Base-by-base conservation (phyloP, 1,284 basidiomycete genomes). In the Pulchroboletus neoregius region DNA sequence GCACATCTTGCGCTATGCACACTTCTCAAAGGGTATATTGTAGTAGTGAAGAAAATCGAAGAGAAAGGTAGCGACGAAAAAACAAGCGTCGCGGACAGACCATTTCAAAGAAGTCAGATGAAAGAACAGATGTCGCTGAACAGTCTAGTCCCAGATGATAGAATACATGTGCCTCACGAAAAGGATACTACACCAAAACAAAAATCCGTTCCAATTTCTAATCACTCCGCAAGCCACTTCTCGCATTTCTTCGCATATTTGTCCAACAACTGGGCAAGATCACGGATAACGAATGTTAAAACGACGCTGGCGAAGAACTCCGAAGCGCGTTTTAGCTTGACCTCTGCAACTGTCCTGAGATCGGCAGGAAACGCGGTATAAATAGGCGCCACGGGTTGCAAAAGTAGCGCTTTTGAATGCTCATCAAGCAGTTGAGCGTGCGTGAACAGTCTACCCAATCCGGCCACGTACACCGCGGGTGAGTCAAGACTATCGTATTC, bases 231-330 rank as follows among this genome's bases (percentile, higher is more conserved):
- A 34, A 91, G 74, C 86, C 87, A 89, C 68, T 90, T 89, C 69
- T 90, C 88, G 68, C 87, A 88, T 64, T 88, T 88, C 75, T 91
- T 91, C 55, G 84, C 87, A 65, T 90, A 92, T 70, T 92, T 94
- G 73, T 97, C 94, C 55, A 97, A 74, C 47, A 97, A 73, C 57
- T 82, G 82, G 40, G 86, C 84, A 54, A 90, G 74, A 63, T 90
- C 87, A 39, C 87, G 84, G 59, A 98, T 79, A 53, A 98, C 90
- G 67, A 96, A 96, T 8, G 90, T 90, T 46, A 96, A 74, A 36
- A 99, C 79, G 46, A 96, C 91, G 34, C 78, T 86, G 6, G 87
- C 87, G 55, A 96, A 92, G 67, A 98, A 98, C 58, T 97, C 91
- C 13, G 91, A 91, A 6, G 82, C 76, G 48, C 87, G 81, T 57